phyloP scores from a whole-genome alignment of 345 rosid genomes.

The sweet orange (Citrus sinensis) region DVS_A1.0 CM039161.1:20794501-20795000 shows the following conservation, averaged over 20 bases:
- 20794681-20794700: not conserved
- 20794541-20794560: slow-evolving; percentile 88
- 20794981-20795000: slow-evolving; percentile 78
- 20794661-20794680: not conserved
- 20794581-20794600: not conserved
- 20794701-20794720: not conserved
- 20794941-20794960: slow-evolving; percentile 61
- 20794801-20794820: not conserved
- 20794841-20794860: not conserved
- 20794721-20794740: not conserved
- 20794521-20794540: slow-evolving; percentile 85
- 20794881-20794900: not conserved
- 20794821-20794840: not conserved
- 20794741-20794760: not conserved
- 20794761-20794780: too few species aligned
- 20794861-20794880: not conserved
- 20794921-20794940: slow-evolving; percentile 88
- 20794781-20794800: not conserved
- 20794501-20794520: slow-evolving; percentile 86
- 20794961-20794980: slow-evolving; percentile 69
- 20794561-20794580: slow-evolving; percentile 46
- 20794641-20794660: not conserved
- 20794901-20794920: slow-evolving; percentile 91
- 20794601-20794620: not conserved
- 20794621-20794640: not conserved